Evolutionary conservation across 2,329 filamentous ascomycete species (phyloP).

Genomic region (Juglanconis oblonga): DNA sequence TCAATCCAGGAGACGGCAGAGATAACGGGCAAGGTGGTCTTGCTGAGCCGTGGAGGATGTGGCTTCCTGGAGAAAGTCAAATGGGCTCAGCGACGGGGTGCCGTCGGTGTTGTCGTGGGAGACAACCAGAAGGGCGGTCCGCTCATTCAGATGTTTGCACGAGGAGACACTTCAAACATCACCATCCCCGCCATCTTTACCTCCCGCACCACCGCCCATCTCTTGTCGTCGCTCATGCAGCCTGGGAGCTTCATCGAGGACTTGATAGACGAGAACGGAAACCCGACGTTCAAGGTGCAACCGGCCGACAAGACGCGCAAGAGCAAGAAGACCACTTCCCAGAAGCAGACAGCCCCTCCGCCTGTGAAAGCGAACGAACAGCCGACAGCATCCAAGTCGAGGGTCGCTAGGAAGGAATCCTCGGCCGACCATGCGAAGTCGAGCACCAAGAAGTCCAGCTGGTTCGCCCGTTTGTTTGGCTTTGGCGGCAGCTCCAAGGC

Average conservation of each 20-base stretch:
- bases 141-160: conserved; percentile 96
- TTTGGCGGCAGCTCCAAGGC: conserved; percentile 29
- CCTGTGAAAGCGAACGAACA: conserved; percentile 15
- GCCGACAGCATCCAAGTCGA: conserved; percentile 2
- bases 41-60: conserved; percentile 89
- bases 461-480: conserved; percentile 44
- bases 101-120: conserved; percentile 85
- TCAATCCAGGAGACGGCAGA: conserved; percentile 88
- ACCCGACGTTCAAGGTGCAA: conserved; percentile 52
- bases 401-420: conserved; percentile 10
- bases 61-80: conserved; percentile 96
- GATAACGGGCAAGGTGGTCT: conserved; percentile 87
- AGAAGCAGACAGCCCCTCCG: conserved; percentile 26
- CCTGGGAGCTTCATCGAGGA: conserved; percentile 62
- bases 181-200: conserved; percentile 95
- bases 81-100: conserved; percentile 91
- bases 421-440: neutral
- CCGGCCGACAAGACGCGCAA: conserved; percentile 40
- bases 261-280: conserved; percentile 57
- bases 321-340: conserved; percentile 33
- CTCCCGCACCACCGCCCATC: conserved; percentile 87
- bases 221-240: conserved; percentile 84
- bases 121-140: conserved; percentile 88
- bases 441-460: conserved; percentile 29
- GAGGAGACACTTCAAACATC: conserved; percentile 90